Conservation (phyloP, 2,329 filamentous ascomycete species). For the Chrysoporthe puriensis region DNA sequence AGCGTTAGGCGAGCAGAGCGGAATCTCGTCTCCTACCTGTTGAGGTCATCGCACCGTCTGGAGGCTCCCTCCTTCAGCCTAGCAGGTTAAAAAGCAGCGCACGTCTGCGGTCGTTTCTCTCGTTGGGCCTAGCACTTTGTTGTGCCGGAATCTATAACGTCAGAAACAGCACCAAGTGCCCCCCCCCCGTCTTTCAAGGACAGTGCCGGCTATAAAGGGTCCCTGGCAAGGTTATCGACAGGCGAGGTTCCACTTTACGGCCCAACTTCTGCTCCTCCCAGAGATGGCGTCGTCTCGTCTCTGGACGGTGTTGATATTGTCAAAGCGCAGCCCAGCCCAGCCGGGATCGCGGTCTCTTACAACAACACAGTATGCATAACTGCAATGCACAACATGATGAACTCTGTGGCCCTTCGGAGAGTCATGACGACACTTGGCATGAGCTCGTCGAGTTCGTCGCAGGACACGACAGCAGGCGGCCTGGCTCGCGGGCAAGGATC, state of each 20-base stretch:
- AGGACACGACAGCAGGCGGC: background rate
- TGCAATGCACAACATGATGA: background rate
- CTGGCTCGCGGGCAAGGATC: background rate
- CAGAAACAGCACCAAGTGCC: background rate
- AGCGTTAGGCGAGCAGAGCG: background rate
- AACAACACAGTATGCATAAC: background rate
- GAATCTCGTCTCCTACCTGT: background rate
- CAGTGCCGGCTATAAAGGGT: conserved; percentile 1
- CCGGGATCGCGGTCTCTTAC: background rate
- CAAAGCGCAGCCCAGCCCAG: background rate
- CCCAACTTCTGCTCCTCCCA: background rate
- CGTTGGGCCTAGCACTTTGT: background rate
- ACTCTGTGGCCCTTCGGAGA: background rate
- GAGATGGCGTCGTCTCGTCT: background rate
- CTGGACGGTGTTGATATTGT: background rate
- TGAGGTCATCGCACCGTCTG: background rate
- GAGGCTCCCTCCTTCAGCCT: background rate
- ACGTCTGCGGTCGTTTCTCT: background rate
- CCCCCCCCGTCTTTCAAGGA: background rate
- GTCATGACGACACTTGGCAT: background rate
- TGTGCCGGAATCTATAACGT: background rate
- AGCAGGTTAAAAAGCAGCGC: background rate
- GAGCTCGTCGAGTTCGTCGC: background rate
- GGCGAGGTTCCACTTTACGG: background rate
- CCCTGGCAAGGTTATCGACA: background rate